Conservation (phyloP, 192 early-diverging fungal genomes). For the Backusella australiensis region DNA sequence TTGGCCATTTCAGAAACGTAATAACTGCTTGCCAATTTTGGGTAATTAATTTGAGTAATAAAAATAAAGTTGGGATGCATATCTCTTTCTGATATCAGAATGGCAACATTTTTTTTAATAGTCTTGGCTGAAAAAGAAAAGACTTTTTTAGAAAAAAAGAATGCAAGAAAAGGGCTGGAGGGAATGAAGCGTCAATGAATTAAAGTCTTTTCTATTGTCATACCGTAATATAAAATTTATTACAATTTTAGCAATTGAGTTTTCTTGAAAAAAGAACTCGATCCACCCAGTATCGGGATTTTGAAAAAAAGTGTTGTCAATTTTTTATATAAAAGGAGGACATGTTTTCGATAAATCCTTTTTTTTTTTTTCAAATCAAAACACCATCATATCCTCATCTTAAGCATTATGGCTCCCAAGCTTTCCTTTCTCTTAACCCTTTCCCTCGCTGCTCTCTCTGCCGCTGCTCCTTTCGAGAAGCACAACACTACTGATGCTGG, state of each 20-base stretch:
- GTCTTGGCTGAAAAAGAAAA: not conserved
- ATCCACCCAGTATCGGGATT: not conserved
- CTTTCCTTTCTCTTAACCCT: not conserved
- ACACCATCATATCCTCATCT: not conserved
- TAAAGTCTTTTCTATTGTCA: not conserved
- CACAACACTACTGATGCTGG: not conserved
- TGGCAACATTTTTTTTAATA: not conserved
- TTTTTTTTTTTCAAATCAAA: not conserved
- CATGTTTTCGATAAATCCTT: not conserved
- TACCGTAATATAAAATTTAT: not conserved
- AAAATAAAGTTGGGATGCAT: not conserved
- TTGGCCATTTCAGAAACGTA: not conserved
- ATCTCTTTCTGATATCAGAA: not conserved
- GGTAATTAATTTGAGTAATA: not conserved
- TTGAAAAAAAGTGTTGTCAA: not conserved
- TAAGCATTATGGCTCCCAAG: not conserved
- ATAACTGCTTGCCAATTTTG: not conserved
- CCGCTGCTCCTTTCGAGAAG: slow-evolving; percentile 1
- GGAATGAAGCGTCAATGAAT: not conserved
- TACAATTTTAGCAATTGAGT: not conserved
- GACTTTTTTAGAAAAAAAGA: not conserved
- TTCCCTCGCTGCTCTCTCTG: not conserved
- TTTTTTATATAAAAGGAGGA: not conserved
- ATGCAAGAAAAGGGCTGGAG: not conserved
- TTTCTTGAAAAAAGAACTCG: not conserved